phyloP scores from a whole-genome alignment of 345 rosid genomes.

The Lepidium aucheri region DNA sequence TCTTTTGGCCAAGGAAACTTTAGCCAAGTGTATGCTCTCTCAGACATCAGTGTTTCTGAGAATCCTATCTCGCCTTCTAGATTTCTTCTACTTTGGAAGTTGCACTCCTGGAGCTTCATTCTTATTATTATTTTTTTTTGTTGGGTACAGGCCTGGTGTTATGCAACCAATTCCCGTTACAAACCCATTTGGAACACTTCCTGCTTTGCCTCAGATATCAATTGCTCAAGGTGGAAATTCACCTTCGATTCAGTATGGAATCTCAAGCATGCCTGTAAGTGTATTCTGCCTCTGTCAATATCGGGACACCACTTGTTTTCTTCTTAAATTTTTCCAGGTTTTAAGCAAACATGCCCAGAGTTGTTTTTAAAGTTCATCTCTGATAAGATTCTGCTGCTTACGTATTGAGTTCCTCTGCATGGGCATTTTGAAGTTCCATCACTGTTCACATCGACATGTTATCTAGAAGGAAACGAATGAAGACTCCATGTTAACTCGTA shows the following conservation, averaged over 20 bases:
- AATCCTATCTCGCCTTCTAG: neutral
- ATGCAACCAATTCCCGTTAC: conserved; percentile 48
- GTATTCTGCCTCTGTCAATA: neutral
- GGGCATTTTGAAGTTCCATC: neutral
- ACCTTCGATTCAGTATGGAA: conserved; percentile 81
- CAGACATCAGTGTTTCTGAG: conserved; percentile 4
- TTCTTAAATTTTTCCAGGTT: neutral
- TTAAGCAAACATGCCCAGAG: neutral
- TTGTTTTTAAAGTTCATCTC: neutral
- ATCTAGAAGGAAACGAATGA: neutral
- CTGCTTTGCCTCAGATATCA: conserved; percentile 84
- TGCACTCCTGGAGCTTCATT: neutral
- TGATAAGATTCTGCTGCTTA: neutral
- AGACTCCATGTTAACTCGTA: neutral
- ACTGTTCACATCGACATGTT: neutral
- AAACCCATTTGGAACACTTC: conserved; percentile 90
- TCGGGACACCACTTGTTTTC: neutral
- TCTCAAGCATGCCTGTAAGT: conserved; percentile 81
- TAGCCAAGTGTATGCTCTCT: conserved; percentile 44
- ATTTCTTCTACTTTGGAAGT: neutral
- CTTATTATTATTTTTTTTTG: neutral
- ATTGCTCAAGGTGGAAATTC: conserved; percentile 67
- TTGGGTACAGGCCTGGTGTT: conserved; percentile 45
- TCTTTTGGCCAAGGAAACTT: conserved; percentile 43
- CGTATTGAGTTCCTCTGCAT: neutral